Evolutionary conservation across 176 grass and related monocot genomes (phyloP), one percentile per base, ranked within the genome.

Genomic region (Carex kokanica): DNA sequence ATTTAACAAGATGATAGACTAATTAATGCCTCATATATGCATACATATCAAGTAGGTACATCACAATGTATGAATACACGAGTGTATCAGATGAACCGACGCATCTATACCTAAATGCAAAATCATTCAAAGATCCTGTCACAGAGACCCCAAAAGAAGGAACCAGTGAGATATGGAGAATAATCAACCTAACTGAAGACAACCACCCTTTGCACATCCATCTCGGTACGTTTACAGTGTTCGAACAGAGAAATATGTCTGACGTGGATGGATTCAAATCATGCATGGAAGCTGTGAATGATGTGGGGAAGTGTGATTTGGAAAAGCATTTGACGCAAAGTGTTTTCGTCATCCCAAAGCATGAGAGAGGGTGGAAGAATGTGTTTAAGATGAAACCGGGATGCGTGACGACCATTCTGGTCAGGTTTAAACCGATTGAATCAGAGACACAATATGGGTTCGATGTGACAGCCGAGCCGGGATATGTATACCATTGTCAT

Each of bases 161-260:
- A 15, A 84, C 90, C 47, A 72, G 81, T 47, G 95, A 98, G 86
- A 8, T 95, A 0, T 98, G 95, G 95, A 78, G 89, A 5, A 91
- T 98, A 81, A 98, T 98, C 87, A 98, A 98, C 83, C 89, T 98
- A 23, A 98, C 95, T 4, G 86, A 91, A 24, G 95, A 98, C 82
- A 94, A 95, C 84, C 95, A 98, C 79, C 95, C 95, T 29, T 77
- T 98, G 52, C 95, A 98, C 91, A 49, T 98, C 71, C 92, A 98
- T 72, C 87, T 98, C 3, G 91, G 80, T 0, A 10, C 88, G 5
- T 94, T 98, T 87, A 13, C 71, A 13, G 95, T 86, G 47, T 82
- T 93, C 40, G 87, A 90, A 83, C 92, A 93, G 87, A 68, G 87
- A 5, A 87, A 85, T 59, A 88, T 98, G 78, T 69, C 78, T 29